A percentile compares a stretch with the other conserved stretches of the same genome.
Evolutionary conservation across 2,329 filamentous ascomycete species (phyloP).

Genomic region (Pseudogymnoascus sp.): DNA sequence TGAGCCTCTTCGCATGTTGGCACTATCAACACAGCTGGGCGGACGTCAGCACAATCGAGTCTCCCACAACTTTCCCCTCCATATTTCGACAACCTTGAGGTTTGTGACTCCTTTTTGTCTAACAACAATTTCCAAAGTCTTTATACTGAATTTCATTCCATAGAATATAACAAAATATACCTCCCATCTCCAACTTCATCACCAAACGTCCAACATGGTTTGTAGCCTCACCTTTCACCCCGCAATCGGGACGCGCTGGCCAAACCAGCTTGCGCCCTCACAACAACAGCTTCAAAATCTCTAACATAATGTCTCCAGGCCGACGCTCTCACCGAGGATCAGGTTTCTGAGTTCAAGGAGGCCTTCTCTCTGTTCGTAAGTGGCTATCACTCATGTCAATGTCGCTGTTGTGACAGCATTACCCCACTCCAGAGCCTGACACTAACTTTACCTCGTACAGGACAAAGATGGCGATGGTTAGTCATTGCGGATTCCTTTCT

Average conservation of each 20-base stretch:
- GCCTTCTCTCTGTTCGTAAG: conserved; percentile 99
- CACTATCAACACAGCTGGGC: conserved; percentile 8
- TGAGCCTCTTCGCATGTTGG: conserved; percentile 1
- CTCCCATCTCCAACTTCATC: background rate
- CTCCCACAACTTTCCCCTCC: conserved; percentile 8
- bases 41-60: conserved; percentile 9
- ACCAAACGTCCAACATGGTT: conserved; percentile 21
- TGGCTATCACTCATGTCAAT: conserved; percentile 25
- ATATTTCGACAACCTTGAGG: conserved; percentile 6
- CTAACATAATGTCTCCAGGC: conserved; percentile 50
- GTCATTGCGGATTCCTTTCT: conserved; percentile 33
- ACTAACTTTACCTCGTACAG: conserved; percentile 38
- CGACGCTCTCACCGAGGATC: conserved; percentile 98
- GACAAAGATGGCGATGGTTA: conserved; percentile 89
- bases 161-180: conserved; percentile 2
- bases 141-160: background rate
- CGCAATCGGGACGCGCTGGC: conserved; percentile 13
- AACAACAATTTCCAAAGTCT: background rate
- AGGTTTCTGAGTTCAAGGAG: conserved; percentile 99
- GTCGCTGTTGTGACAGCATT: conserved; percentile 21
- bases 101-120: background rate
- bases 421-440: conserved; percentile 10
- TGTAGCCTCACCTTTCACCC: conserved; percentile 21
- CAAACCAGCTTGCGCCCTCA: conserved; percentile 13
- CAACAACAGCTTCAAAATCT: conserved; percentile 19